These are phyloP conservation scores for Seminavis robusta DNA, from an alignment of 108 stramenopile species.

Conservation along the genomic window DNA sequence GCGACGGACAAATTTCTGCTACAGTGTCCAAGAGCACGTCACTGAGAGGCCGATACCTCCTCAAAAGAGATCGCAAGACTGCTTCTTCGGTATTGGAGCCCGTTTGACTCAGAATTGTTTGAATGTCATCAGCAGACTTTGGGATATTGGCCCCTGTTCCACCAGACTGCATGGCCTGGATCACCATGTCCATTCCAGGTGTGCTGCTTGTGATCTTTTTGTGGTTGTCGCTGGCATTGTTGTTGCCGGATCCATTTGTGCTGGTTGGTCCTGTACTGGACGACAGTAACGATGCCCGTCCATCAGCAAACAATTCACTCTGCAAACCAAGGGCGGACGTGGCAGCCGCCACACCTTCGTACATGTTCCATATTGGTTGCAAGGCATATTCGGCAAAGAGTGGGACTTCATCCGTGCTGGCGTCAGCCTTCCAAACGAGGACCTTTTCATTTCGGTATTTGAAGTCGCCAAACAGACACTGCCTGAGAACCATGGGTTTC, in stretches of 20 bases:
- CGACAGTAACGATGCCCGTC: not conserved
- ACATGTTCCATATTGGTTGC: conserved; percentile 74
- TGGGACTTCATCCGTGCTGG: conserved; percentile 29
- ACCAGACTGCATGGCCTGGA: conserved; percentile 48
- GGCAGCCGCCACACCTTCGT: conserved; percentile 66
- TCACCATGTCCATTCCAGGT: conserved; percentile 69
- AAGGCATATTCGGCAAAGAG: conserved; percentile 80
- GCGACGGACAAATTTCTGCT: conserved; percentile 74
- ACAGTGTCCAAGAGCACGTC: conserved; percentile 69
- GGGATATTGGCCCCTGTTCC: conserved; percentile 22
- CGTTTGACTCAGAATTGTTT: conserved; percentile 51
- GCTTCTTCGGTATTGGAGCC: conserved; percentile 68
- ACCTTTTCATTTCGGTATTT: conserved; percentile 66
- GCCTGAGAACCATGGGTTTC: conserved; percentile 71
- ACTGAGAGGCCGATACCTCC: conserved; percentile 79
- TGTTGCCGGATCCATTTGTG: not conserved
- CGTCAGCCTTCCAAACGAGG: conserved; percentile 64
- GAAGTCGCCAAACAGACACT: conserved; percentile 77
- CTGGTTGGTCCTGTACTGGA: conserved; percentile 3
- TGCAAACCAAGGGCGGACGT: conserved; percentile 49
- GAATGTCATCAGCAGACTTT: conserved; percentile 39
- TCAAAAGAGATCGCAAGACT: conserved; percentile 60
- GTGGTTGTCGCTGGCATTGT: conserved; percentile 12
- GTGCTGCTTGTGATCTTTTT: conserved; percentile 62
- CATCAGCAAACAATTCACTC: conserved; percentile 24